Percentiles rank a stretch among this genome's conserved stretches.
Conservation (phyloP, 2,329 filamentous ascomycete genomes). For the Pseudocercospora macadamiae region DNA sequence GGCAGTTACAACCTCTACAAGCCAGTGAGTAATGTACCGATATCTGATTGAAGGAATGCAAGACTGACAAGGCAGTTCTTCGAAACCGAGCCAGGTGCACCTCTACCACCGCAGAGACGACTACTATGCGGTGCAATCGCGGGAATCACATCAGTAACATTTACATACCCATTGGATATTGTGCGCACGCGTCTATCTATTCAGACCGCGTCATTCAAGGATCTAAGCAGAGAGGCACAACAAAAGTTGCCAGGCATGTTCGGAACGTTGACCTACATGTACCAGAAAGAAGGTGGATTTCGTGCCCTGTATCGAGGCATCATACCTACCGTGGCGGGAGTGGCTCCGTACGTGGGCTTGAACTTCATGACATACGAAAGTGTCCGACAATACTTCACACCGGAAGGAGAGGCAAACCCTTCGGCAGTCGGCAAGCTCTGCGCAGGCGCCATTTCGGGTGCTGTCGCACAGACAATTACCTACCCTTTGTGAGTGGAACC, state of each 20-base stretch:
- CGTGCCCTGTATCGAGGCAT: conserved; percentile 91
- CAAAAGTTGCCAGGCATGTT: conserved; percentile 87
- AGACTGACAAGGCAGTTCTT: conserved; percentile 60
- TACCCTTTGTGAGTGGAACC: conserved; percentile 83
- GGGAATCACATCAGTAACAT: conserved; percentile 91
- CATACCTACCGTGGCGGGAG: conserved; percentile 88
- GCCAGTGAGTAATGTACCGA: conserved; percentile 60
- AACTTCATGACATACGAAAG: conserved; percentile 99
- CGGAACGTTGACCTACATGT: conserved; percentile 79
- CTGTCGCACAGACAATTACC: conserved; percentile 94
- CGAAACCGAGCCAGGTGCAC: conserved; percentile 72
- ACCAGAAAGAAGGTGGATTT: conserved; percentile 85
- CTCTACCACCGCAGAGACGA: conserved; percentile 72
- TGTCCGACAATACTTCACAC: conserved; percentile 79
- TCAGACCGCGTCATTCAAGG: conserved; percentile 92
- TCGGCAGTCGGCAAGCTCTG: conserved; percentile 77
- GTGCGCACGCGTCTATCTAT: conserved; percentile 94
- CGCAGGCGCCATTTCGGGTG: conserved; percentile 92
- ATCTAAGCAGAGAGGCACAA: conserved; percentile 61
- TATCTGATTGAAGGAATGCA: neutral
- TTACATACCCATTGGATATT: conserved; percentile 96
- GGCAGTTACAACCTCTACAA: conserved; percentile 98
- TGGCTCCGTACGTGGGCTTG: conserved; percentile 93
- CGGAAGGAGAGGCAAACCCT: conserved; percentile 84
- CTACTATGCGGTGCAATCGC: conserved; percentile 89